Base-by-base conservation (phyloP, 768 basidiomycete genomes). In the Lactarius psammicola region DNA sequence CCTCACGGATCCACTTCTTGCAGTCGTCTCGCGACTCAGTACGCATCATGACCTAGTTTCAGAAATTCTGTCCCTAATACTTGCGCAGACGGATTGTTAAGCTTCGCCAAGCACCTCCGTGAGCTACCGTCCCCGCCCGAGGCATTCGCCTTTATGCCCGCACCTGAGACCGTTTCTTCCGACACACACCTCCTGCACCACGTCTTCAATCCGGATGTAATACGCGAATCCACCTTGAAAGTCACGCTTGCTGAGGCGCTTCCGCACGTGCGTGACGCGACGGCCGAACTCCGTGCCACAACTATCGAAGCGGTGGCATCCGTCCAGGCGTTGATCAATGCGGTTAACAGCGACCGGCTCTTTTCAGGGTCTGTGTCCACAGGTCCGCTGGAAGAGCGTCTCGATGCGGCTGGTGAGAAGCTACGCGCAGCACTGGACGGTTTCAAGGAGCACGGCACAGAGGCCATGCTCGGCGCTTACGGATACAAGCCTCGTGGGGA, bases 101-200 rank as follows among this genome's bases (percentile, higher is more conserved):
- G 72, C 56, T 80, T 79, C 42, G 68, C 69, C 2, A 75, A 71
- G 61, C 63, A 78, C 20, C 67, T 78, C 30, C 67, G 71, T n/a
- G 65, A 70, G 10, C 63, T 59, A 46, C 63, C 62, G 11, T 42
- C 65, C 31, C 72, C 49, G 57, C 64, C 55, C 31, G 66, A 53
- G 64, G 70, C 56, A 36, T 69, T 67, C 26, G 59, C 64, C 15
- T 18, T 44, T 28, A 23, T 59, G 11, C 61, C 57, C 10, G 51
- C 57, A 20, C 66, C 71, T 36, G 28, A 62, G 26, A 42, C 64
- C 13, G 60, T 62, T 23, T 61, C 74, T n/a, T 72, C 75, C 62
- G 80, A 81, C 69, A 77, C 78, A 11, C 71, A 73, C 62, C 74
- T 79, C 38, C 70, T 80, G 18, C 75, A 73, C 17, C 76, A 78